Evolutionary conservation across 371 early-diverging fungal species (phyloP), one percentile per base, ranked within the genome.

Genomic region (Mucor irregularis): DNA sequence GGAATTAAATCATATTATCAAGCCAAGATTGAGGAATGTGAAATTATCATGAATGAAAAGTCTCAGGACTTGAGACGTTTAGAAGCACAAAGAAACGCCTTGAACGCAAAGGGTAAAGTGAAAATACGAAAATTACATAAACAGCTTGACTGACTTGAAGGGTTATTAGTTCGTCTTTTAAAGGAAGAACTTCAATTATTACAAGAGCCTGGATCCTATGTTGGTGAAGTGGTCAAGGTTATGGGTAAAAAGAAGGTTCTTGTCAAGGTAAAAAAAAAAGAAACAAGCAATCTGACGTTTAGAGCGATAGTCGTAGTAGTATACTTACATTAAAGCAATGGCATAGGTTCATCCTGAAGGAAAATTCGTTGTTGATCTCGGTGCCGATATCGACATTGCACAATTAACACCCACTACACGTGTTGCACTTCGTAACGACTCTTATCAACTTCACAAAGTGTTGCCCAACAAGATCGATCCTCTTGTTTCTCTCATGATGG

Each of bases 401-500:
- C 83, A 86, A 65, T 85, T 99, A 31, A 95, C 93, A 53, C 92
- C 99, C 14, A 95, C 96, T n/a, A 85, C 91, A 30, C 90, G 99
- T 42, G 98, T 99, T 26, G 99, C 99, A 17, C 85, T 99, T 40
- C 90, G 95, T 43, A 90, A 93, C 66, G 99, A 99, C 73, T 89
- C 93, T 69, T 99, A 99, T 72, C 97, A 98, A 76, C 97, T 99
- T 54, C 96, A 98, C 67, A 91, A 98, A 59, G 98, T 99, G n/a
- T 82, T 99, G 30, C 99, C 99, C 44, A 97, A 99, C 71, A 98
- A 96, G 79, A 99, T 99, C 61, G 99, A 99, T 78, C 94, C 99
- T 29, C 90, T 98, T 16, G 99, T 99, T 17, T 99, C 99, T 14
- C 95, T 99, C 86, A 99, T 99, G 99, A 99, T 99, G 82, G 99